These are phyloP conservation scores for Colletotrichum somersetense DNA, from an alignment of 2,329 filamentous ascomycete genomes.

Conservation along the genomic window DNA sequence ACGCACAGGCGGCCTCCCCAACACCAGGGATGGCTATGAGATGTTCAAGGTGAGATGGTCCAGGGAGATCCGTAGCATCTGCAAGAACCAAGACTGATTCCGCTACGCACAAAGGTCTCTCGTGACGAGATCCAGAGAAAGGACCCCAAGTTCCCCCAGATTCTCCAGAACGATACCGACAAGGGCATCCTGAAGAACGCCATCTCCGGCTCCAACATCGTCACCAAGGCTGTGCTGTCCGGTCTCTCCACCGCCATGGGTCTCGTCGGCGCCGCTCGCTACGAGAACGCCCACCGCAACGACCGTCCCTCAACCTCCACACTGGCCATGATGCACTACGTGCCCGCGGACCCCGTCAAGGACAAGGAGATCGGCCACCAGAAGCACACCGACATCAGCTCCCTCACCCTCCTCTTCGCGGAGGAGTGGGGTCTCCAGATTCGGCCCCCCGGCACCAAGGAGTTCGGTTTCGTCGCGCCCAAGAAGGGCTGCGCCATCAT, in stretches of 20 bases:
- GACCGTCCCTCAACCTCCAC: slow-evolving; percentile 62
- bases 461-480: slow-evolving; percentile 67
- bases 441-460: slow-evolving; percentile 58
- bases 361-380: slow-evolving; percentile 64
- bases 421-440: slow-evolving; percentile 70
- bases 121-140: slow-evolving; percentile 63
- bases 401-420: slow-evolving; percentile 67
- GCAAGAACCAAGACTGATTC: neutral
- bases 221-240: slow-evolving; percentile 64
- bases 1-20: slow-evolving; percentile 60
- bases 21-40: slow-evolving; percentile 66
- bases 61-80: rapidly evolving
- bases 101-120: slow-evolving; percentile 49
- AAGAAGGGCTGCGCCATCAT: slow-evolving; percentile 65
- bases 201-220: slow-evolving; percentile 63
- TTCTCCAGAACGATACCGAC: slow-evolving; percentile 62
- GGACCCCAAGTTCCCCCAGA: slow-evolving; percentile 59
- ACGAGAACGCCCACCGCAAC: slow-evolving; percentile 66
- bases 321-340: slow-evolving; percentile 68
- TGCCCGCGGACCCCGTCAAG: slow-evolving; percentile 56
- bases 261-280: slow-evolving; percentile 59
- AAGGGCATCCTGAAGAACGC: slow-evolving; percentile 62
- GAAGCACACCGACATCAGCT: slow-evolving; percentile 70
- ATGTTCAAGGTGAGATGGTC: slow-evolving; percentile 60
- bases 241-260: slow-evolving; percentile 60